phyloP scores from a whole-genome alignment of 768 basidiomycete genomes.

The Royoungia palumana region DNA sequence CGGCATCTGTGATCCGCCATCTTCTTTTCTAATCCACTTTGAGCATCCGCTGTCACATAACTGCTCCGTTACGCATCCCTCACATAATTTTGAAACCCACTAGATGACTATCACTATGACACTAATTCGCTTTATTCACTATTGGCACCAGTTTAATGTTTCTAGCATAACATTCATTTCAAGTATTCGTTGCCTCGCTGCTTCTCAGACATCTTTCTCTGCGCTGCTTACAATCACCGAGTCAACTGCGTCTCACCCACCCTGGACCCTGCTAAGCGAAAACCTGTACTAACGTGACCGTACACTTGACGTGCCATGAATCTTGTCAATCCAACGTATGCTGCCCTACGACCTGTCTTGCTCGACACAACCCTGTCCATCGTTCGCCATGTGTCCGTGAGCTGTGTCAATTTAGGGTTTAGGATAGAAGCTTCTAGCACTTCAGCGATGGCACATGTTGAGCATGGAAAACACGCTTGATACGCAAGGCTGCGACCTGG shows the following conservation, averaged over 20 bases:
- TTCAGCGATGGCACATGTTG: slow-evolving; percentile 16
- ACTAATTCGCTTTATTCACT: slow-evolving; percentile 31
- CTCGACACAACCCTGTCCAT: background rate
- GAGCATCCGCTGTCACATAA: slow-evolving; percentile 41
- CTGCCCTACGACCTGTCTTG: slow-evolving; percentile 9
- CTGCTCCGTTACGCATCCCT: slow-evolving; percentile 34
- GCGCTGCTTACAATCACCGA: slow-evolving; percentile 10
- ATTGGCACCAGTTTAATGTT: slow-evolving; percentile 29
- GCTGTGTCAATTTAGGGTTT: slow-evolving; percentile 12
- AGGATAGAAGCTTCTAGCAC: background rate
- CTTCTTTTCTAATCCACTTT: slow-evolving; percentile 17
- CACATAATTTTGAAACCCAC: slow-evolving; percentile 31
- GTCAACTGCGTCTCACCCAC: background rate
- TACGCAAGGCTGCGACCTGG: slow-evolving; percentile 17
- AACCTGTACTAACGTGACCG: slow-evolving; percentile 4
- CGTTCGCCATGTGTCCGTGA: background rate
- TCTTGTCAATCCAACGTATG: no score
- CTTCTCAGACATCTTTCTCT: slow-evolving; percentile 6
- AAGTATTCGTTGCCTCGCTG: slow-evolving; percentile 17
- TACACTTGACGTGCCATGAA: slow-evolving; percentile 1
- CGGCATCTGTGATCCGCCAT: slow-evolving; percentile 30
- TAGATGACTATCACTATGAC: slow-evolving; percentile 32
- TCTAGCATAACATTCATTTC: slow-evolving; percentile 26
- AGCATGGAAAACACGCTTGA: slow-evolving; percentile 21
- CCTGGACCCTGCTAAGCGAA: slow-evolving; percentile 23